Base-by-base conservation (phyloP, 345 rosid genomes). In the Pistacia vera region DNA sequence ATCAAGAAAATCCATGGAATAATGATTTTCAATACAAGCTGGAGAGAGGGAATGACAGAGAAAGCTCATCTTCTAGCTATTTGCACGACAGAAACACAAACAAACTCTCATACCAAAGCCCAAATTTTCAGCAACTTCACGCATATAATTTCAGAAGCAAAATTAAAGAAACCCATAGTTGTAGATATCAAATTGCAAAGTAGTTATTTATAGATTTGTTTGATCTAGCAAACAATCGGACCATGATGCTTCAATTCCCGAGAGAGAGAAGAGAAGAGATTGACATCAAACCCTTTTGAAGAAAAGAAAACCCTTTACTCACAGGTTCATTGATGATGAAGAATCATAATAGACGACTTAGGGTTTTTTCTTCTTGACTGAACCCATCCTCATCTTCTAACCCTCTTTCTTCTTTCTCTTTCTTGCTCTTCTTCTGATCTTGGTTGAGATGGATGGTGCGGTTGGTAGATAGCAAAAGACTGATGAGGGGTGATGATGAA, bases 221-320 rank as follows among this genome's bases (percentile, higher is more conserved):
- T 71, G 77, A 83, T 76, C 70, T 76, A 78, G 73, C 74, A 81
- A 80, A 74, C 77, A 75, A 77, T 88, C 91, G 89, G 91, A 88
- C 91, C 89, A 71, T 82, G 88, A 73, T 78, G 91, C 91, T 88
- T 88, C 91, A 41, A 83, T 88, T 84, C 91, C 91, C 79, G 17
- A 73, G 70, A 54, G 63, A 81, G 81, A 74, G 20, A 46, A 72
- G 79, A 78, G 14, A 59, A 51, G 73, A 72, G 49, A 65, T 58
- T 63, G 64, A 36, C 54, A 58, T 66, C 7, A 41, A 78, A 66
- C 57, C 65, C 71, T 17, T 75, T 72, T 36, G 67, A 76, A 68
- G 71, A 72, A 68, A 60, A 76, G 17, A 52, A 55, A 77, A 73
- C 73, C 83, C 36, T 48, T 61, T 55, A 41, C 46, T 68, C 49